A percentile compares a stretch with the other conserved stretches of the same genome.
These are phyloP conservation scores for Sporothrix variecibatus DNA, from an alignment of 2,329 filamentous ascomycete genomes.

Conservation along the genomic window DNA sequence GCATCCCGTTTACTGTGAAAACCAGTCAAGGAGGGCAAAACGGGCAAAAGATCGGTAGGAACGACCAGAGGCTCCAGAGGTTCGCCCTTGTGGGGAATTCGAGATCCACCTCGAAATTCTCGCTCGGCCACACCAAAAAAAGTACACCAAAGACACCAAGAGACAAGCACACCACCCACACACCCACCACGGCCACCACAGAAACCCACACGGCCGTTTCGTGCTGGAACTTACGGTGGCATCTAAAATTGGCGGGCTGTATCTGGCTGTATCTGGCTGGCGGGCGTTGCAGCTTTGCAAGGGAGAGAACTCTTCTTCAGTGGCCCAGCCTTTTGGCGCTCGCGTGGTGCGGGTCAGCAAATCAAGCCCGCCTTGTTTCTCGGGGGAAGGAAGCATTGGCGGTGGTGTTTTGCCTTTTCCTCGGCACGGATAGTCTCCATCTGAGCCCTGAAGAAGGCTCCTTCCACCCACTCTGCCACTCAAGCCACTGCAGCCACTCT, in stretches of 20 bases:
- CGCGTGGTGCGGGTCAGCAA: conserved; percentile 23
- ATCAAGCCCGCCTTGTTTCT: conserved; percentile 23
- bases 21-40: neutral
- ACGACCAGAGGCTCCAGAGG: neutral
- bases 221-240: neutral
- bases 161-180: neutral
- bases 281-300: neutral
- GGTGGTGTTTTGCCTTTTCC: conserved; percentile 11
- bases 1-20: neutral
- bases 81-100: conserved; percentile 7
- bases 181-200: neutral
- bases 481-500: too few relatives aligned
- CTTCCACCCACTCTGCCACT: neutral
- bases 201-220: neutral
- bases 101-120: conserved; percentile 19
- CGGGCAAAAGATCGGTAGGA: neutral
- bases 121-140: neutral
- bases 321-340: conserved; percentile 18
- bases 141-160: neutral
- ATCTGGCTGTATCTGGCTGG: neutral
- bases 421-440: conserved; percentile 24
- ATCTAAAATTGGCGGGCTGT: neutral
- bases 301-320: neutral
- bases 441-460: too few relatives aligned
- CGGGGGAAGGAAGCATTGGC: neutral